Conservation (phyloP, 73 alveolate species). For the Paramecium octaurelia region DNA sequence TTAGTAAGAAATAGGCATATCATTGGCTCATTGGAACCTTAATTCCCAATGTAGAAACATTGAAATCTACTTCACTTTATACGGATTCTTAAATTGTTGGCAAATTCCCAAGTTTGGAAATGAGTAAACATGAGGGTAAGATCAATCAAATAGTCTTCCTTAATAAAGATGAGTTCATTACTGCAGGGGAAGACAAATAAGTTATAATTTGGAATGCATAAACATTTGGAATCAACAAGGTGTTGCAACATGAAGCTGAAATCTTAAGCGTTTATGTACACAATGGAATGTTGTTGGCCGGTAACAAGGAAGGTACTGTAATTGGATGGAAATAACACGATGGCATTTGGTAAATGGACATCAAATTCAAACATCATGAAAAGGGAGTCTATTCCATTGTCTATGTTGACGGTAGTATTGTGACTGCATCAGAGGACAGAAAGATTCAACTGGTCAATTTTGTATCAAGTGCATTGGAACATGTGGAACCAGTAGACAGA, state of each 20-base stretch:
- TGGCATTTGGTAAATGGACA: constrained; percentile 32
- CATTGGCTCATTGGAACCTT: constrained; percentile 36
- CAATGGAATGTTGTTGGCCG: constrained; percentile 32
- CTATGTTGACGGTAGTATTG: constrained; percentile 12
- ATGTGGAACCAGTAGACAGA: constrained; percentile 24
- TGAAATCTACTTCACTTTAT: neutral
- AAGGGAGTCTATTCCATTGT: constrained; percentile 2
- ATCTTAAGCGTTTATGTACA: neutral
- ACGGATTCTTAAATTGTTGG: constrained; percentile 34
- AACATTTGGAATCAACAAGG: neutral
- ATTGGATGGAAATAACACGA: constrained; percentile 15
- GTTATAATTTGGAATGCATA: constrained; percentile 5
- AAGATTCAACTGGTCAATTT: constrained; percentile 13
- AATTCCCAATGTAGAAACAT: neutral
- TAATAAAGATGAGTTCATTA: neutral
- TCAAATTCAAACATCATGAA: constrained; percentile 7
- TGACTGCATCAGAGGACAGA: constrained; percentile 39
- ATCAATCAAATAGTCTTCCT: neutral
- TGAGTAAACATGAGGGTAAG: constrained; percentile 37
- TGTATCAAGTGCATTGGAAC: neutral
- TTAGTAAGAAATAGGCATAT: constrained; percentile 7
- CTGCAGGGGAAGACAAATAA: constrained; percentile 43
- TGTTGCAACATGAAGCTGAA: constrained; percentile 29
- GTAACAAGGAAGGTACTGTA: neutral
- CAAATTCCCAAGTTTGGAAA: constrained; percentile 18